phyloP scores from a whole-genome alignment of 1,139 yeast species.

The Magnusiomyces suaveolens region DNA sequence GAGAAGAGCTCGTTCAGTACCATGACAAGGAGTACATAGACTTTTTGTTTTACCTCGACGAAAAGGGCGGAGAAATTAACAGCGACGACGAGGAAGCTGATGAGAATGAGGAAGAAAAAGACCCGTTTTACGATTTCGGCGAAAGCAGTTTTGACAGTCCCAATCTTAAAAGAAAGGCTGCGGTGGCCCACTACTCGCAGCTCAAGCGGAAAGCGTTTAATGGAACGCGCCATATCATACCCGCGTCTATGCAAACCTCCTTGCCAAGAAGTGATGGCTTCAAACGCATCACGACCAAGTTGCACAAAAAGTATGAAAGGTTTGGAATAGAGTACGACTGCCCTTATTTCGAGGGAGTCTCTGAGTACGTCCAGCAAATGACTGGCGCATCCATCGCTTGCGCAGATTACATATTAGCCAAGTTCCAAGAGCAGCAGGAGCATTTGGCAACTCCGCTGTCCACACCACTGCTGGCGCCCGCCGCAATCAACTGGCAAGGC shows the following conservation, averaged over 20 bases:
- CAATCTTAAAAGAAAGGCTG: conserved; percentile 6
- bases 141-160: not conserved
- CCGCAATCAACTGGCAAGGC: conserved; percentile 67
- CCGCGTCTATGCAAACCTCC: not conserved
- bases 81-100: conserved; percentile 21
- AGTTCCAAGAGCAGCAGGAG: not conserved
- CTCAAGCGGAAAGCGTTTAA: not conserved
- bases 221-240: conserved; percentile 1
- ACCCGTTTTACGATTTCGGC: not conserved
- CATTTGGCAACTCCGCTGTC: not conserved
- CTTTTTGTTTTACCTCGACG: conserved; percentile 24
- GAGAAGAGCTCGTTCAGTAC: conserved; percentile 32
- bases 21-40: conserved; percentile 37
- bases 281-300: not conserved
- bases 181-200: too few relatives aligned
- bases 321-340: conserved; percentile 49
- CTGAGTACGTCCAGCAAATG: conserved; percentile 40
- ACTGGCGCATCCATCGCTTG: conserved; percentile 54
- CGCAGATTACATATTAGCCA: conserved; percentile 32
- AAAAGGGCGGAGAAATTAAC: conserved; percentile 20
- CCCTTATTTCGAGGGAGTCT: conserved; percentile 48
- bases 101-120: conserved; percentile 22
- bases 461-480: conserved; percentile 16
- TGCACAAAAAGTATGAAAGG: conserved; percentile 10
- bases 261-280: not conserved